A percentile compares a stretch with the other conserved stretches of the same genome.
Conservation (phyloP, 495 filamentous ascomycete genomes). For the Mytilinidion resinicola region DNA sequence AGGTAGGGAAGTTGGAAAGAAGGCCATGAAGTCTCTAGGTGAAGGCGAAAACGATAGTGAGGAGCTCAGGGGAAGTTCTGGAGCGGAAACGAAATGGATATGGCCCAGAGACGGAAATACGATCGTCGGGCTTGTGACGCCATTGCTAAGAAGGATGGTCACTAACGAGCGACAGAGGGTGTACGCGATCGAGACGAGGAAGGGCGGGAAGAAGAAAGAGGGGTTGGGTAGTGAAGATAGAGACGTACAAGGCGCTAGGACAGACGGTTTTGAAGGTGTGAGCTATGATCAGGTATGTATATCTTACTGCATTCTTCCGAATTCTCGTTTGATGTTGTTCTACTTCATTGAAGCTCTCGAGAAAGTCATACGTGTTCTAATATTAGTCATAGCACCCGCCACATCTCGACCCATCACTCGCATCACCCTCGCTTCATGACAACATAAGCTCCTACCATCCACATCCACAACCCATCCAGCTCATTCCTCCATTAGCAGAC, state of each 20-base stretch:
- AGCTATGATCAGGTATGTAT: too few relatives aligned
- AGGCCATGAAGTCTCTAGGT: conserved; percentile 14
- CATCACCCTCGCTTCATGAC: background rate
- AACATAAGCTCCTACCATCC: too few relatives aligned
- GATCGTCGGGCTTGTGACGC: conserved; percentile 53
- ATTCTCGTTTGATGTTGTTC: too few relatives aligned
- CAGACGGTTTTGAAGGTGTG: background rate
- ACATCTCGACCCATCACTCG: background rate
- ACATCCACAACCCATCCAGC: background rate
- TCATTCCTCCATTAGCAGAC: background rate
- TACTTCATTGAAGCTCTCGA: too few relatives aligned
- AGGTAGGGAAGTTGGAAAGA: conserved; percentile 10
- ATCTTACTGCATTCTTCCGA: too few relatives aligned
- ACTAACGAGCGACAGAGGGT: conserved; percentile 58
- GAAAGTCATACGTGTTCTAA: too few relatives aligned
- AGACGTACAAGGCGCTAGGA: background rate
- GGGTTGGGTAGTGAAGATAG: conserved; percentile 31
- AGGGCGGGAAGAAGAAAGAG: conserved; percentile 44
- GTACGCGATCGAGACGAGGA: conserved; percentile 55
- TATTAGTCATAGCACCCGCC: background rate
- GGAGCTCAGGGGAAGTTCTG: conserved; percentile 13
- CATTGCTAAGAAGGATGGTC: conserved; percentile 55
- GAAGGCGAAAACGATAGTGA: conserved; percentile 7
- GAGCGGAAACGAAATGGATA: conserved; percentile 33
- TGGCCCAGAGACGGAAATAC: conserved; percentile 52